Percentiles rank a stretch among this genome's conserved stretches.
These are phyloP conservation scores for Sedum album DNA, from an alignment of 164 flowering plant genomes.

Conservation along the genomic window DNA sequence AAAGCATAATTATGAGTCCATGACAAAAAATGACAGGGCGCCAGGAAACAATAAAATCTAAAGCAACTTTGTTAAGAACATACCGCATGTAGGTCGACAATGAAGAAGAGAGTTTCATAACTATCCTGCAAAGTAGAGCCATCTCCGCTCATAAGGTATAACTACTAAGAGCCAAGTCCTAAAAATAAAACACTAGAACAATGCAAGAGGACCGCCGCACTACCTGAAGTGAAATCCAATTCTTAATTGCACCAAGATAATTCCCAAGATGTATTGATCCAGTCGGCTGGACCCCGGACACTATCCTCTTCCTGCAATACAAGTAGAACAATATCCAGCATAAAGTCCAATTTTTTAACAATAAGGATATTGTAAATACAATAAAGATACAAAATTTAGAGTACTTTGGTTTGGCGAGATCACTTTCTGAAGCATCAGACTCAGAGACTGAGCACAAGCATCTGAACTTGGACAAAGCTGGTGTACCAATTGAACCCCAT, in stretches of 20 bases:
- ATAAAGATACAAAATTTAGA: not conserved
- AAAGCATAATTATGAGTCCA: no score
- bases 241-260: constrained; percentile 92
- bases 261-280: constrained; percentile 93
- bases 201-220: not conserved
- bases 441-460: not conserved
- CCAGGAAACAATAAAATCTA: no score
- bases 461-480: not conserved
- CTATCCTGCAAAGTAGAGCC: constrained; percentile 46
- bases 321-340: not conserved
- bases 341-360: no score
- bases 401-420: not conserved
- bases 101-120: constrained; percentile 86
- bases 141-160: not conserved
- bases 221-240: constrained; percentile 91
- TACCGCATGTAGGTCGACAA: constrained; percentile 98
- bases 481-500: no score
- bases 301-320: constrained; percentile 94
- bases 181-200: not conserved
- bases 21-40: no score
- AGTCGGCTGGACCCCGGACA: constrained; percentile 95
- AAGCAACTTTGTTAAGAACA: constrained; percentile 14
- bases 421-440: not conserved
- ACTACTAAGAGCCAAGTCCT: not conserved
- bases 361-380: not conserved